Base-by-base conservation (phyloP, 495 filamentous ascomycete genomes). In the Trichoderma gamsii region DNA sequence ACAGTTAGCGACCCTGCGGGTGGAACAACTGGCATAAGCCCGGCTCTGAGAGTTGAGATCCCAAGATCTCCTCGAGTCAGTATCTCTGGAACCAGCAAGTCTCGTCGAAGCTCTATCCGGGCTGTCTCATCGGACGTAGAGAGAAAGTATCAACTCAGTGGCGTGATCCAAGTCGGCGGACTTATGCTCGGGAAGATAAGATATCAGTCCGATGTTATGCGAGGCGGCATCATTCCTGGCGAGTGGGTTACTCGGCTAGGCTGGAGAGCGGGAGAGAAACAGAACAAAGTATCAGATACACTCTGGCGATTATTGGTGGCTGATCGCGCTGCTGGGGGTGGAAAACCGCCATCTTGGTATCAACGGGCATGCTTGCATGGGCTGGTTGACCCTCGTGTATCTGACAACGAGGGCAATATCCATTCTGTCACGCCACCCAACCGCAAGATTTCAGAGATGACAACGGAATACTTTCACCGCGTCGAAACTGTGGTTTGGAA, bases 361-460 rank as follows among this genome's bases (percentile, higher is more conserved):
- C 66, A 69, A 41, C 63, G 68, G 3, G 68, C 68, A 2, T 69
- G 68, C 49, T 52, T 69, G 4, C 68, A 69, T n/a, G 68, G 63
- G 2, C 51, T 69, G 43, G 68, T 69, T 1, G 64, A 69, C 49
- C n/a, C 29, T 7, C 35, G 49, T 13, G 64, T 66, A 12, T 66
- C 68, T 11, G 68, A 69, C 32, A 66, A 61, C 41, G 64, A 43
- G 5, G 68, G 68, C 4, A 69, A 69, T 32, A 63, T 69, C 11
- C 68, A 69, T 21, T 27, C 64, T 29, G 49, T 66, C 16, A 66
- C 46, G 18, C 51, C 27, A 23, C 4, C 7, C n/a, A 49, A 66
- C n/a, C 56, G 44, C 25, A 32, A 46, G 1, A 69, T 69, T 44
- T 64, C 59, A 0, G 61, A 69, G 41, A 13, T 64, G 32, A 69